A percentile compares a stretch with the other conserved stretches of the same genome.
Evolutionary conservation across 192 early-diverging fungal species (phyloP).

Genomic region (Gorgonomyces haynaldii): DNA sequence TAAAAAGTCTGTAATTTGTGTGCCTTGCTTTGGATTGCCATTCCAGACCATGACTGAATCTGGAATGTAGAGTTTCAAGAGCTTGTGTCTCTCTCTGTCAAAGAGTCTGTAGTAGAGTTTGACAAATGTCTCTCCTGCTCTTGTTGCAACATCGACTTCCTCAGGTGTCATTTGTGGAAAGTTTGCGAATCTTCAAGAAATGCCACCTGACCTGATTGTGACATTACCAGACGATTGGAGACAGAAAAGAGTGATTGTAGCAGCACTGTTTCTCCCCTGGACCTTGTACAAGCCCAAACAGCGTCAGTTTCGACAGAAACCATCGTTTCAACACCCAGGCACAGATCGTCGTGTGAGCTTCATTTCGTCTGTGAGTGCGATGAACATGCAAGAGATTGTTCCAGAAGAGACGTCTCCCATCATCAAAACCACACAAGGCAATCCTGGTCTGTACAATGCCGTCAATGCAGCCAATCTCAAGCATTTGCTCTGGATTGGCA

Average conservation of each 20-base stretch:
- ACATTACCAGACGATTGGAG: no score
- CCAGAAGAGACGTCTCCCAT: conserved; percentile 19
- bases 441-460: conserved; percentile 92
- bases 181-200: no score
- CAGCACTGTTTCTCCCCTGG: conserved; percentile 60
- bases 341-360: conserved; percentile 1
- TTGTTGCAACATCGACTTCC: no score
- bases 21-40: no score
- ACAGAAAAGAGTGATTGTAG: conserved; percentile 52
- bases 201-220: no score
- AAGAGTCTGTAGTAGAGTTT: no score
- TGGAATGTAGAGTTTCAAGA: no score
- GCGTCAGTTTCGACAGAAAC: conserved; percentile 23
- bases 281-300: conserved; percentile 63
- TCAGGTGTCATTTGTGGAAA: no score
- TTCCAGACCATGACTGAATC: no score
- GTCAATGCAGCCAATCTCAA: conserved; percentile 42
- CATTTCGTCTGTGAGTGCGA: neutral
- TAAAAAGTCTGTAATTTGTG: no score
- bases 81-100: no score
- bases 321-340: neutral
- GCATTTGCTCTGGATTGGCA: conserved; percentile 34
- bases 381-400: conserved; percentile 10
- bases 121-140: no score
- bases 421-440: conserved; percentile 47